Evolutionary conservation across 306 rosid species (phyloP), one percentile per base, ranked within the genome.

Genomic region (Medicago ruthenica): DNA sequence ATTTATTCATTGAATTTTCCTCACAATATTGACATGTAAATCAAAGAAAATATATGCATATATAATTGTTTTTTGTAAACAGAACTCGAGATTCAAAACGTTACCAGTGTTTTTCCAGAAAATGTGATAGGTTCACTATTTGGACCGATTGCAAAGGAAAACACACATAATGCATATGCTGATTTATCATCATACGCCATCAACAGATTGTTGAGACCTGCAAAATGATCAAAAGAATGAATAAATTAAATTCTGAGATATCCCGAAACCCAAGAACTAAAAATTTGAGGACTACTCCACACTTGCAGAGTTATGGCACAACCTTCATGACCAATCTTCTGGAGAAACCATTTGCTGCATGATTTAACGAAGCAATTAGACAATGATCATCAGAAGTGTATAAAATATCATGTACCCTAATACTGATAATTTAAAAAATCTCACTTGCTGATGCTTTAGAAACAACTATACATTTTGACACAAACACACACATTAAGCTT

Each of bases 311-410:
- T 64, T 65, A 64, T 66, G 81, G 57, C 60, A 51, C 60, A 65
- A 91, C 97, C 98, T 92, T 90, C 88, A 64, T 90, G 98, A 55
- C 98, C 98, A 81, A 89, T 82, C 93, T 95, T 95, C 96, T 92
- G 91, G 83, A 95, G 86, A 91, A 95, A 95, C 98, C 98, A 95
- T 76, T 95, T 95, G 85, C 98, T 95, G 98, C 92, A 84, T 48
- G 17, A 66, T 73, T 81, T 41, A 81, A 70, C 42, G 51, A 77
- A 40, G 72, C 8, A 63, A 82, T 77, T 63, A 84, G 79, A 83
- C 55, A 67, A 75, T 66, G 63, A 73, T 57, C 54, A 81, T 73
- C 21, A 37, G 24, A 18, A 67, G 76, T 24, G 51, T 11, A 40
- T 34, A 6, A 40, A 66, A 70, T 60, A 59, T 22, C 76, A 7